A percentile compares a stretch with the other conserved stretches of the same genome.
Conservation (phyloP, 352 stramenopile species). For the Phytopythium delawarense region DNA sequence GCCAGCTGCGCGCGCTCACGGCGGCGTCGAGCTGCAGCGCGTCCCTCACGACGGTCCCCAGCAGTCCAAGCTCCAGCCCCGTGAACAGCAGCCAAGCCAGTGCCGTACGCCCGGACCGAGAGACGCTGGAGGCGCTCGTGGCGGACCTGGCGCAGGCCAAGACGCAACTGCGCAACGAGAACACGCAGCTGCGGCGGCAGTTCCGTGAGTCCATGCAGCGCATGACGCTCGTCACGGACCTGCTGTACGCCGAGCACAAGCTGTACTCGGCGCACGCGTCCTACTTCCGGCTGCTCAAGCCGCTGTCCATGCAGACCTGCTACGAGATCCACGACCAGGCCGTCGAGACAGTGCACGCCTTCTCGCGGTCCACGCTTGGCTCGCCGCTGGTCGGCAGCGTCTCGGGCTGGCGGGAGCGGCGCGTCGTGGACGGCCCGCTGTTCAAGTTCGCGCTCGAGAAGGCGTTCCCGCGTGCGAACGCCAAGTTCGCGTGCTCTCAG, state of each 20-base stretch:
- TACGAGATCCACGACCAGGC: conserved; percentile 14
- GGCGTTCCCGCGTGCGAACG: conserved; percentile 16
- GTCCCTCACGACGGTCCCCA: neutral
- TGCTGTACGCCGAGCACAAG: conserved; percentile 26
- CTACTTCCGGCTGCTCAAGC: conserved; percentile 26
- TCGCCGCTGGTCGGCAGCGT: conserved; percentile 15
- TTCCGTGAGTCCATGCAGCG: conserved; percentile 13
- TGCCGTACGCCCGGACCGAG: neutral
- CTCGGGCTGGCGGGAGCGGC: conserved; percentile 24
- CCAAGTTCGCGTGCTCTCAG: conserved; percentile 18
- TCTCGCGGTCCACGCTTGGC: conserved; percentile 12
- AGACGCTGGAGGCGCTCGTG: neutral
- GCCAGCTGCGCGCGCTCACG: neutral
- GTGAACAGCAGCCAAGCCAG: neutral
- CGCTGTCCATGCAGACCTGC: conserved; percentile 19
- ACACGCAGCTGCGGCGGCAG: conserved; percentile 23
- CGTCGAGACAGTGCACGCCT: conserved; percentile 12
- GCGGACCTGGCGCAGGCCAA: conserved; percentile 2
- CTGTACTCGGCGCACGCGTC: conserved; percentile 27
- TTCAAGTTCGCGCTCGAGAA: conserved; percentile 27
- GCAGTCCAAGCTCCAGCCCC: neutral
- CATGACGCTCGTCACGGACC: conserved; percentile 14
- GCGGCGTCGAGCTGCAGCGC: neutral
- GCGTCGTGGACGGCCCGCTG: conserved; percentile 11
- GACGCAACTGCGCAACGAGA: conserved; percentile 17